Conservation (phyloP, 2,329 filamentous ascomycete species). For the Fusarium concolor region DNA sequence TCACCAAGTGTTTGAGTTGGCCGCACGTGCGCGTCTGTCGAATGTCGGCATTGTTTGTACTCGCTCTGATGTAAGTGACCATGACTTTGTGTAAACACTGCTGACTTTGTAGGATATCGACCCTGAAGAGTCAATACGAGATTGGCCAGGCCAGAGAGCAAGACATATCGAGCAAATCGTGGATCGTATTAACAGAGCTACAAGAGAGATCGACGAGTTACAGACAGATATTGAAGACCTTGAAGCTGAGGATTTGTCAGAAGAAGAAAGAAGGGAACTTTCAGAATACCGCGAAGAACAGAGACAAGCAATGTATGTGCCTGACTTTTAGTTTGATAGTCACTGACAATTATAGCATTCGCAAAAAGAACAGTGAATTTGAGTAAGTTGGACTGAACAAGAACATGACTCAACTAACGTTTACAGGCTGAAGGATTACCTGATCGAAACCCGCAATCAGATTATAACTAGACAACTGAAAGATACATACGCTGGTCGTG, state of each 20-base stretch:
- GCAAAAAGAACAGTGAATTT: constrained; percentile 32
- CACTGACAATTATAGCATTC: constrained; percentile 11
- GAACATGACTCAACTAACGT: background rate
- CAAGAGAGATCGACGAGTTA: constrained; percentile 11
- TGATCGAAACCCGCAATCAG: constrained; percentile 55
- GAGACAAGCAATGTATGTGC: constrained; percentile 2
- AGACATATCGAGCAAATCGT: constrained; percentile 32
- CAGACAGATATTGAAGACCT: constrained; percentile 29
- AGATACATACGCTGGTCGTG: constrained; percentile 44
- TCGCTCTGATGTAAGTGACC: constrained; percentile 52
- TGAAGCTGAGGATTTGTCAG: constrained; percentile 7
- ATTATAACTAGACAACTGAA: constrained; percentile 48
- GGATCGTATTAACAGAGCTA: constrained; percentile 15
- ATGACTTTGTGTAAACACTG: accelerated
- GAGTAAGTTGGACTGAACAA: constrained; percentile 38
- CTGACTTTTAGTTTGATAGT: accelerated
- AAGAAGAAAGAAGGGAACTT: constrained; percentile 6
- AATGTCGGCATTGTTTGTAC: constrained; percentile 60
- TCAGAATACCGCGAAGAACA: background rate
- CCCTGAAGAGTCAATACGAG: constrained; percentile 49
- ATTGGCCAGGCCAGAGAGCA: constrained; percentile 46
- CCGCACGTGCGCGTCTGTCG: constrained; percentile 50
- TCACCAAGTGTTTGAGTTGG: constrained; percentile 55
- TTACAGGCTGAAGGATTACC: constrained; percentile 48
- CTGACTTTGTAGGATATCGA: constrained; percentile 44